phyloP scores from a whole-genome alignment of 768 basidiomycete genomes.

The Phylloporus arenicola region DNA sequence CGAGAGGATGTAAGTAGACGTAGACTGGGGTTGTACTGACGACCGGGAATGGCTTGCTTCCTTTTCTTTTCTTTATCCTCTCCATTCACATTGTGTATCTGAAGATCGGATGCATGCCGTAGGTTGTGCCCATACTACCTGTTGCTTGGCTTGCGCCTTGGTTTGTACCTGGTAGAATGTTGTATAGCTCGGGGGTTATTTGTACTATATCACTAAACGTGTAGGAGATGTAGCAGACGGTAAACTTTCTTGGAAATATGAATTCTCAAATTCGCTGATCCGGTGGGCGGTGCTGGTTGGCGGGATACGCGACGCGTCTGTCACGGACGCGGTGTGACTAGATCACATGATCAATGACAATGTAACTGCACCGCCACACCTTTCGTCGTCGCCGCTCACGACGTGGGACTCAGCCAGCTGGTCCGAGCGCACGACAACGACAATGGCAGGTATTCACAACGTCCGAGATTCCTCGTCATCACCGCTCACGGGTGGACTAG shows the following conservation, averaged over 20 bases:
- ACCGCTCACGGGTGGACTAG: constrained; percentile 31
- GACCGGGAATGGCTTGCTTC: constrained; percentile 9
- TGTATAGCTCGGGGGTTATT: constrained; percentile 11
- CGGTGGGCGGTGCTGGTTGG: not conserved
- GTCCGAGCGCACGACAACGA: too few species aligned
- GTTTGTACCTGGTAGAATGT: constrained; percentile 17
- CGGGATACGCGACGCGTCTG: constrained; percentile 17
- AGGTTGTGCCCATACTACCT: constrained; percentile 10
- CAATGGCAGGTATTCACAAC: too few species aligned
- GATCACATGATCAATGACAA: constrained; percentile 19
- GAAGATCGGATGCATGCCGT: constrained; percentile 3
- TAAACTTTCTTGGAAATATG: constrained; percentile 21
- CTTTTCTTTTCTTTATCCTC: constrained; percentile 3
- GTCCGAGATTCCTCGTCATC: too few species aligned
- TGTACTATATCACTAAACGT: constrained; percentile 19
- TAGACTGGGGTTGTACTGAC: constrained; percentile 21
- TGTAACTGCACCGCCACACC: constrained; percentile 19
- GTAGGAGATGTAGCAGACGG: constrained; percentile 8
- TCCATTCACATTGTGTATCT: constrained; percentile 16
- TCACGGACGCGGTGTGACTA: constrained; percentile 27
- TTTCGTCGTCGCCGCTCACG: too few species aligned
- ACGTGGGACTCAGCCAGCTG: too few species aligned
- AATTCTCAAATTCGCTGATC: constrained; percentile 1
- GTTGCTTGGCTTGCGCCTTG: constrained; percentile 18
- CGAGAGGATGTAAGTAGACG: constrained; percentile 5